phyloP scores from a whole-genome alignment of 345 rosid species.

The Geranium rotundifolium region DNA sequence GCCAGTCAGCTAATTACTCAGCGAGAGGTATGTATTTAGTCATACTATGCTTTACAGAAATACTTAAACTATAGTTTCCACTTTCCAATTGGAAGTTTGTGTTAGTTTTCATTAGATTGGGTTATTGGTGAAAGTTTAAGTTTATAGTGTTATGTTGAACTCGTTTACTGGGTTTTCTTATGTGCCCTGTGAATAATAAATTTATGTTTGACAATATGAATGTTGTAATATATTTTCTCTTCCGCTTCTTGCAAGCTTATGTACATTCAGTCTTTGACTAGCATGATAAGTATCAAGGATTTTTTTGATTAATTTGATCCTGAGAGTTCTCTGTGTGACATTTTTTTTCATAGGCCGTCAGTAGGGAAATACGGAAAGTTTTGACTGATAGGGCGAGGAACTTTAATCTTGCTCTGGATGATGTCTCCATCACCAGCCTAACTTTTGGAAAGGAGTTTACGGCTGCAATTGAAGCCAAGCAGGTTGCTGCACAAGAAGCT shows the following conservation, averaged over 20 bases:
- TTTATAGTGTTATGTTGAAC: background rate
- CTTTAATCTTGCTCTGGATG: constrained; percentile 73
- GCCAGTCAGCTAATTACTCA: constrained; percentile 96
- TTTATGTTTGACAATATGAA: no score
- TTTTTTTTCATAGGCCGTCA: constrained; percentile 40
- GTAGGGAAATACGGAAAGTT: constrained; percentile 79
- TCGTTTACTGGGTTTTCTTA: background rate
- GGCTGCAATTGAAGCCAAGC: constrained; percentile 88
- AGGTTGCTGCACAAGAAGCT: constrained; percentile 95
- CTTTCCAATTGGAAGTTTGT: no score
- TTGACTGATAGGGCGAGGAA: constrained; percentile 68
- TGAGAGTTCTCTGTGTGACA: background rate
- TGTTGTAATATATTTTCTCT: no score
- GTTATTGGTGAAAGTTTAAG: no score
- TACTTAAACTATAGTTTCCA: no score
- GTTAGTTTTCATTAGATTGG: no score
- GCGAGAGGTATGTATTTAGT: constrained; percentile 47
- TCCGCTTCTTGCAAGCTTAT: background rate
- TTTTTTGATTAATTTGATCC: background rate
- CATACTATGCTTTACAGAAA: background rate
- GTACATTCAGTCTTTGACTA: background rate
- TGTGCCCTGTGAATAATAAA: no score
- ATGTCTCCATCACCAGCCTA: constrained; percentile 76
- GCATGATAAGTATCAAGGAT: background rate
- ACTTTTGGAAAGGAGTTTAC: constrained; percentile 92